phyloP scores from a whole-genome alignment of 306 rosid genomes.

The Senna tora region DNA sequence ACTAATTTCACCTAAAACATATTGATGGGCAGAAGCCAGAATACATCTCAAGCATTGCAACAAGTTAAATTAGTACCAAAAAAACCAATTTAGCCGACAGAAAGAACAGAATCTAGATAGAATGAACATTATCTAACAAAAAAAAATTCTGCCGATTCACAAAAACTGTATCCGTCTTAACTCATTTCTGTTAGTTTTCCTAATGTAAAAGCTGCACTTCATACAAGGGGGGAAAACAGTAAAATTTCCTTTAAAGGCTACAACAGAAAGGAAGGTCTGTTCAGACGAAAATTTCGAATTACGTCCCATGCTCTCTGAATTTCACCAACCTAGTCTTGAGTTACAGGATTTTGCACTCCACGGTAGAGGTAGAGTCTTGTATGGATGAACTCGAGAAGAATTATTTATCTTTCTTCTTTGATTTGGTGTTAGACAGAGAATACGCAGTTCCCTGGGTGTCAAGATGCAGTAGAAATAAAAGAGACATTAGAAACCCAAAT shows the following conservation, averaged over 20 bases:
- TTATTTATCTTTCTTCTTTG: slow-evolving; percentile 74
- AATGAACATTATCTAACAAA: slow-evolving; percentile 38
- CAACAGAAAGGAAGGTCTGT: slow-evolving; percentile 54
- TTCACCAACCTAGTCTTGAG: slow-evolving; percentile 56
- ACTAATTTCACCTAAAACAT: no score
- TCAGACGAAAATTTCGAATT: slow-evolving; percentile 52
- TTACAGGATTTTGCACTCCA: slow-evolving; percentile 54
- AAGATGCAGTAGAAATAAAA: slow-evolving; percentile 33
- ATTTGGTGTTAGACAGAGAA: slow-evolving; percentile 63
- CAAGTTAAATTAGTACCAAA: slow-evolving; percentile 7
- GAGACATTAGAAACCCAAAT: slow-evolving; percentile 26
- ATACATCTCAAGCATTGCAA: not conserved
- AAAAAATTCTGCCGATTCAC: slow-evolving; percentile 41
- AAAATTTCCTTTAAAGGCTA: slow-evolving; percentile 50
- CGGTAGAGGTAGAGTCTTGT: slow-evolving; percentile 51
- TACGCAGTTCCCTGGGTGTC: slow-evolving; percentile 84
- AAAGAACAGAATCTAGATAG: slow-evolving; percentile 28
- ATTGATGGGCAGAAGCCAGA: not conserved
- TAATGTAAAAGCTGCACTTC: slow-evolving; percentile 44
- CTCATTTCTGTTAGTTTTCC: slow-evolving; percentile 42
- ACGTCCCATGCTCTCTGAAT: slow-evolving; percentile 49
- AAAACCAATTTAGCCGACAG: slow-evolving; percentile 23
- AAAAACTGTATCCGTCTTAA: slow-evolving; percentile 44
- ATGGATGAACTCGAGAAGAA: slow-evolving; percentile 47
- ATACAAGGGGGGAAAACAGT: slow-evolving; percentile 23